Evolutionary conservation across 1,284 basidiomycete species (phyloP).

Genomic region (Thelephora terrestris): DNA sequence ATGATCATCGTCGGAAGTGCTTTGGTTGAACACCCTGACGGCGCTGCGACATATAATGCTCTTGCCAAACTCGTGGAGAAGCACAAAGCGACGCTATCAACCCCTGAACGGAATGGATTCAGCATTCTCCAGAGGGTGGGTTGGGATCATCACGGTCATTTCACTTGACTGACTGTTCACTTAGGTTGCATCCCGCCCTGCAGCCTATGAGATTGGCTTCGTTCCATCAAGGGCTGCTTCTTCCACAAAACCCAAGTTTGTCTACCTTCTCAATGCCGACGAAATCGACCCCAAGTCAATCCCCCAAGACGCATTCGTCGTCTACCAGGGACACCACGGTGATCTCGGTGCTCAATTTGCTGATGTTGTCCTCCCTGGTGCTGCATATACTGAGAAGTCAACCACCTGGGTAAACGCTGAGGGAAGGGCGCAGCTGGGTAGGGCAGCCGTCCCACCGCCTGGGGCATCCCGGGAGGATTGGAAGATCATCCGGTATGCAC

Average conservation of each 20-base stretch:
- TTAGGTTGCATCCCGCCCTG: constrained; percentile 82
- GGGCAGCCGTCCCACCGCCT: constrained; percentile 91
- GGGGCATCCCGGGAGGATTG: constrained; percentile 95
- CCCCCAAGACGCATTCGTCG: constrained; percentile 91
- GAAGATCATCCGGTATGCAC: constrained; percentile 89
- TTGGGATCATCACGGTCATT: constrained; percentile 7
- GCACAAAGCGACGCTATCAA: constrained; percentile 71
- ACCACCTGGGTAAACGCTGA: constrained; percentile 97
- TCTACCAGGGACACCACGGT: constrained; percentile 99
- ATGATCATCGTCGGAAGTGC: constrained; percentile 91
- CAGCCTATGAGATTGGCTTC: constrained; percentile 93
- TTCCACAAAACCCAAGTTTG: constrained; percentile 80
- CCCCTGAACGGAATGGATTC: constrained; percentile 93
- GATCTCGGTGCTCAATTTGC: constrained; percentile 95
- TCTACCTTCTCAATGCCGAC: constrained; percentile 96
- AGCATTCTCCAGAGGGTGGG: constrained; percentile 85
- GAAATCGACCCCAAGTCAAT: constrained; percentile 89
- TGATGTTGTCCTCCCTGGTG: constrained; percentile 89
- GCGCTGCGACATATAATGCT: constrained; percentile 69
- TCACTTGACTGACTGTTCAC: not conserved
- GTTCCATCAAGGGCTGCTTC: constrained; percentile 75
- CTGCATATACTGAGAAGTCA: constrained; percentile 95
- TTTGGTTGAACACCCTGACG: constrained; percentile 81
- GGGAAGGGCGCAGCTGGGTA: constrained; percentile 85
- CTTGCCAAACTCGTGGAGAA: constrained; percentile 75